These are phyloP conservation scores for Claviceps humidiphila DNA, from an alignment of 2,329 filamentous ascomycete genomes.

Conservation along the genomic window DNA sequence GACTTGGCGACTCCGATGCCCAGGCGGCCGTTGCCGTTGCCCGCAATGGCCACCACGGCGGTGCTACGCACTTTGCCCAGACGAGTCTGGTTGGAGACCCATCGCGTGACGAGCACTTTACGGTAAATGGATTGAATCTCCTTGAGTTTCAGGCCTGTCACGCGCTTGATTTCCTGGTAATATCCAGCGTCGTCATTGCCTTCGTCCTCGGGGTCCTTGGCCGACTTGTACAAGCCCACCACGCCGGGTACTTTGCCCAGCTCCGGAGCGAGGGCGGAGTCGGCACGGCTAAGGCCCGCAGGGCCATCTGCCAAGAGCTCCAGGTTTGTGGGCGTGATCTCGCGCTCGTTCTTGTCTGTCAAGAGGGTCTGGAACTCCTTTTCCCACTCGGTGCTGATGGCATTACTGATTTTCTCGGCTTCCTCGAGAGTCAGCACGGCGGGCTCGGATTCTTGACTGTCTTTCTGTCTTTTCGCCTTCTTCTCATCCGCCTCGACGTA, in stretches of 20 bases:
- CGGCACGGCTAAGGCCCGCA: conserved; percentile 18
- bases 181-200: conserved; percentile 36
- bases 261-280: conserved; percentile 33
- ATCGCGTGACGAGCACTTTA: conserved; percentile 62
- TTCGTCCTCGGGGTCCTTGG: conserved; percentile 35
- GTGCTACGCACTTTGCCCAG: conserved; percentile 78
- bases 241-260: conserved; percentile 42
- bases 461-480: conserved; percentile 10
- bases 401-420: conserved; percentile 24
- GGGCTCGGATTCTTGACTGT: conserved; percentile 11
- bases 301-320: conserved; percentile 25
- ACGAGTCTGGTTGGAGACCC: conserved; percentile 84
- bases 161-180: conserved; percentile 38
- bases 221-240: conserved; percentile 34
- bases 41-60: conserved; percentile 69
- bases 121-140: conserved; percentile 43
- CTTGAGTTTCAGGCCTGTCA: conserved; percentile 39
- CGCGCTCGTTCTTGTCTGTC: conserved; percentile 16
- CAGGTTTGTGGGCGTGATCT: conserved; percentile 20
- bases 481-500: conserved; percentile 23
- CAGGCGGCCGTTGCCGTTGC: conserved; percentile 73
- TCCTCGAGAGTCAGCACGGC: conserved; percentile 21
- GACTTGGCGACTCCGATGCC: conserved; percentile 88
- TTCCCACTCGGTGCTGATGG: conserved; percentile 22
- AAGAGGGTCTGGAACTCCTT: conserved; percentile 24